A percentile compares a stretch with the other conserved stretches of the same genome.
These are phyloP conservation scores for Ajuga chamaepitys DNA, from an alignment of 257 asterid genomes.

Conservation along the genomic window DNA sequence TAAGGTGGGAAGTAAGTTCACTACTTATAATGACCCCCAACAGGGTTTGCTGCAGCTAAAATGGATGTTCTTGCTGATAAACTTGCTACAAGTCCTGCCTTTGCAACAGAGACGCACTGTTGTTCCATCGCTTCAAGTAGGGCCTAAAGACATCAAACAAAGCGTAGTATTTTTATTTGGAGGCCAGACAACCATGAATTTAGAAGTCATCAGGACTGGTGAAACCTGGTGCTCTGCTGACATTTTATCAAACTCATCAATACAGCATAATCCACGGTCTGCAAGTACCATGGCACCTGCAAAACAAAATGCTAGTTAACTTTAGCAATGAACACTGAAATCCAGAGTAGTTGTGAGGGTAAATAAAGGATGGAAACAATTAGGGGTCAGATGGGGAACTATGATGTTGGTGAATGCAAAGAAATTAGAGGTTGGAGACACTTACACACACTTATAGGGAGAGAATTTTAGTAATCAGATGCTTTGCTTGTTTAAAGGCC, in stretches of 20 bases:
- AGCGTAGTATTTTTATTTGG: conserved; percentile 6
- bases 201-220: conserved; percentile 9
- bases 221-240: conserved; percentile 93
- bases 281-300: conserved; percentile 99
- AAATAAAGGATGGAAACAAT: not conserved
- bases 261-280: conserved; percentile 93
- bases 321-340: conserved; percentile 6
- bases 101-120: conserved; percentile 97
- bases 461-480: not conserved
- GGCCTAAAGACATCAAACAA: conserved; percentile 45
- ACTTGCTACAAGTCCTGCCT: conserved; percentile 99
- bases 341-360: not conserved
- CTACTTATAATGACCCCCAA: conserved; percentile 94
- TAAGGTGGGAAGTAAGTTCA: conserved; percentile 7
- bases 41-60: conserved; percentile 99
- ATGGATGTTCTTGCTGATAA: conserved; percentile 92
- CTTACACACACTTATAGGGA: not conserved
- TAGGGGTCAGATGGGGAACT: not conserved
- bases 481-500: conserved; percentile 8
- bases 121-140: conserved; percentile 98
- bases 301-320: conserved; percentile 11
- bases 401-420: not conserved
- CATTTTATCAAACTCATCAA: conserved; percentile 98
- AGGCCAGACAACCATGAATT: conserved; percentile 10
- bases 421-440: not conserved